phyloP scores from a whole-genome alignment of 2,329 filamentous ascomycete species.

The Penicillium sp. region DNA sequence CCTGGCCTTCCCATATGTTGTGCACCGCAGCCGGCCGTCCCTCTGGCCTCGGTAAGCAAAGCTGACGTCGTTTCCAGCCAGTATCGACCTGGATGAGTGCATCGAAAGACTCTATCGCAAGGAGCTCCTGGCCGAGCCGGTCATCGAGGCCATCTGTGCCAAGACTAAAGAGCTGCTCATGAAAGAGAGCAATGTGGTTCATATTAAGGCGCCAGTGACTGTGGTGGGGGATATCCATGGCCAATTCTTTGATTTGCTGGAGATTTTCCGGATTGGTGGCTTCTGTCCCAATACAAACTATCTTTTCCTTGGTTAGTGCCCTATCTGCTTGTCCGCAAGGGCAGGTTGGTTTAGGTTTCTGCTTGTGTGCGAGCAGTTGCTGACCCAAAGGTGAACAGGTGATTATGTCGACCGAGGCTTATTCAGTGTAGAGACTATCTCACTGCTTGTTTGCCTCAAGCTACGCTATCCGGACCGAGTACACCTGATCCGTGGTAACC shows the following conservation, averaged over 20 bases:
- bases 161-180: conserved; percentile 98
- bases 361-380: conserved; percentile 1
- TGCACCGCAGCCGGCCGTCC: neutral
- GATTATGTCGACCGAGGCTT: conserved; percentile 98
- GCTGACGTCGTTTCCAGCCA: conserved; percentile 54
- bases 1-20: conserved; percentile 42
- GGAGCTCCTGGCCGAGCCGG: conserved; percentile 91
- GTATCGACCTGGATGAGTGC: conserved; percentile 97
- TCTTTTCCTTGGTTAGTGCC: conserved; percentile 75
- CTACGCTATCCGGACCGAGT: conserved; percentile 93
- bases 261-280: conserved; percentile 97
- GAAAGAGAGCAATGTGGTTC: conserved; percentile 99
- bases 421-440: conserved; percentile 98
- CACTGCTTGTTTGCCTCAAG: conserved; percentile 93
- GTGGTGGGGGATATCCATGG: conserved; percentile 98
- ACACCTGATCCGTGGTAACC: conserved; percentile 93
- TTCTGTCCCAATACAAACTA: conserved; percentile 98
- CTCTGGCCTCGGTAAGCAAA: neutral
- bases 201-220: conserved; percentile 90
- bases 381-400: conserved; percentile 49
- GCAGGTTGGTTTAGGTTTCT: neutral
- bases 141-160: conserved; percentile 98
- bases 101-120: conserved; percentile 96
- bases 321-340: neutral
- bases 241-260: conserved; percentile 97